Base-by-base conservation (phyloP, 2,329 filamentous ascomycete species). In the Alternaria conjuncta region DNA sequence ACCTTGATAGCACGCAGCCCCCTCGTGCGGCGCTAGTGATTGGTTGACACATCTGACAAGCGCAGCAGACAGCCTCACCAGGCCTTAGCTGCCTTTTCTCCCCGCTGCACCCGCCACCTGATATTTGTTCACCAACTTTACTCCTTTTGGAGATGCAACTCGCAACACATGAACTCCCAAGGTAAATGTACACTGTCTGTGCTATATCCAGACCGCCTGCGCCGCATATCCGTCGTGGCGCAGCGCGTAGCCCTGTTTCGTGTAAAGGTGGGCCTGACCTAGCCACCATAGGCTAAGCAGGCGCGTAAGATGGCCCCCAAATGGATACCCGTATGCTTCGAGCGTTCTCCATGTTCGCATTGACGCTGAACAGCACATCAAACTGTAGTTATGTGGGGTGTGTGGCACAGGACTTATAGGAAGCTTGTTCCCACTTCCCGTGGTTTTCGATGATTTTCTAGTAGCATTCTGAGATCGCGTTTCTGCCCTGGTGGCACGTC, bases 171-270 rank as follows among this genome's bases (percentile, higher is more conserved):
- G 26, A 28, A 25, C n/a, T 51, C 25, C n/a, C 32, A 47, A 41
- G 10, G 41, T 60, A 57, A 12, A 54, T 26, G 21, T 25, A 58
- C 46, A 54, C 18, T 57, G 23, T 25, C 43, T 49, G 26, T 62
- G 57, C 41, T 54, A 55, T 28, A 54, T 50, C 32, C 41, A 44
- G 18, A 50, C 18, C 43, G 55, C 26, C 67, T 71, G 63, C 68
- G 65, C 68, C 68, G 68, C 67, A 71, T 58, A 63, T 46, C 69
- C 65, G 65, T 57, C 25, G 60, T 68, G 69, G 69, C 67, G 67
- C 66, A 68, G 64, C 54, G 55, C 60, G 50, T 58, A 54, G 44
- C 66, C 63, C 21, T 36, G 28, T 66, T 60, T 9, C 21, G 65
- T 49, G 32, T 18, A 13, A n/a, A 41, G 23, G 61, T 51, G 57